Conservation (phyloP, 2,329 filamentous ascomycete genomes). For the Colletotrichum caudatum region DNA sequence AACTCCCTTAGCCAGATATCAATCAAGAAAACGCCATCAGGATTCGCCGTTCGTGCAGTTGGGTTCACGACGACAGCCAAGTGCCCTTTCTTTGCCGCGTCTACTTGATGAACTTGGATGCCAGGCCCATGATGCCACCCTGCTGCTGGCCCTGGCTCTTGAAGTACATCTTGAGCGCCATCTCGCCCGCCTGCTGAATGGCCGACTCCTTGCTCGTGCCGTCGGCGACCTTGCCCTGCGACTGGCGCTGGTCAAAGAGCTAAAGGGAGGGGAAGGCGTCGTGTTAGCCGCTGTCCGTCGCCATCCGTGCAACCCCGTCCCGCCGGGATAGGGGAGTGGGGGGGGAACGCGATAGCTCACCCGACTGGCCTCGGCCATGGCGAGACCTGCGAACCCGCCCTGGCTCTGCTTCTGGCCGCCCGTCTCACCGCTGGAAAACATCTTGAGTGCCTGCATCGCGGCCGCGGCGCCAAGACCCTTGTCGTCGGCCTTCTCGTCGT, state of each 20-base stretch:
- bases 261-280: conserved; percentile 43
- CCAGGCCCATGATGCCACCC: conserved; percentile 61
- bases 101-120: conserved; percentile 60
- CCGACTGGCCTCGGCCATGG: conserved; percentile 89
- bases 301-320: no score
- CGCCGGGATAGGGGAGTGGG: background rate
- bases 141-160: conserved; percentile 74
- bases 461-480: conserved; percentile 76
- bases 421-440: conserved; percentile 73
- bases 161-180: conserved; percentile 91
- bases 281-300: background rate
- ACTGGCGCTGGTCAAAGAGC: conserved; percentile 71
- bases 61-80: background rate
- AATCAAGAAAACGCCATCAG: background rate
- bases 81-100: background rate
- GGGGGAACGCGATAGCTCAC: conserved; percentile 53
- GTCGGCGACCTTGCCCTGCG: conserved; percentile 64
- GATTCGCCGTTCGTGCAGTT: background rate
- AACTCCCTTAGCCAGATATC: background rate
- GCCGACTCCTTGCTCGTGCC: conserved; percentile 83
- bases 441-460: conserved; percentile 84
- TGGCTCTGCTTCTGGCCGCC: conserved; percentile 67
- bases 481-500: conserved; percentile 60
- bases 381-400: conserved; percentile 84
- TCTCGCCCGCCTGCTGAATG: conserved; percentile 82